phyloP scores from a whole-genome alignment of 169 alveolate species.

The Plasmodium adleri region DNA sequence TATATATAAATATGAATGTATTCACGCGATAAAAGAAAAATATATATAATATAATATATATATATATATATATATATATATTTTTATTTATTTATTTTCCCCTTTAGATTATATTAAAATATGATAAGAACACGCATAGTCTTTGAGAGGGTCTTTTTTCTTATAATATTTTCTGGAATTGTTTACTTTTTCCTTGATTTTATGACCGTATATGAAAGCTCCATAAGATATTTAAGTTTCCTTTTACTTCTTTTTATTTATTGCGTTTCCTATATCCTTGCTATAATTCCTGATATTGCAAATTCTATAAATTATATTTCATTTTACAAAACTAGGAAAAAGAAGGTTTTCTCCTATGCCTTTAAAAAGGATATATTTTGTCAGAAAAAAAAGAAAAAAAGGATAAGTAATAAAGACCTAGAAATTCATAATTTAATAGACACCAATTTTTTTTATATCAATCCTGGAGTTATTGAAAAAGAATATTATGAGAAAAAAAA shows the following conservation, averaged over 20 bases:
- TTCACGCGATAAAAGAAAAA: too few relatives aligned
- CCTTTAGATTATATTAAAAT: not conserved
- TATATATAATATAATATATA: not conserved
- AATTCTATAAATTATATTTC: slow-evolving; percentile 41
- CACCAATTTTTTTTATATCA: slow-evolving; percentile 36
- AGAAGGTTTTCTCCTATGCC: slow-evolving; percentile 21
- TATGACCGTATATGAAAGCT: slow-evolving; percentile 29
- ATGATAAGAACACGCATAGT: slow-evolving; percentile 18
- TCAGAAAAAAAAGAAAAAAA: slow-evolving; percentile 10
- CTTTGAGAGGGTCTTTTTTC: slow-evolving; percentile 22
- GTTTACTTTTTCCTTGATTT: slow-evolving; percentile 31
- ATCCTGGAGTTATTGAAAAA: slow-evolving; percentile 17
- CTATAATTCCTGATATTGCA: slow-evolving; percentile 31
- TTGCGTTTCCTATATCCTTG: slow-evolving; percentile 15
- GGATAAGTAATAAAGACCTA: slow-evolving; percentile 9
- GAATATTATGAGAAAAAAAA: not conserved
- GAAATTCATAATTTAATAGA: slow-evolving; percentile 26
- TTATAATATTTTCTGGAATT: slow-evolving; percentile 12
- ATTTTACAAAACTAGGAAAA: slow-evolving; percentile 46
- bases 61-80: not conserved
- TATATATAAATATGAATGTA: too few relatives aligned
- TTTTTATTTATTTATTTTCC: slow-evolving; percentile 8
- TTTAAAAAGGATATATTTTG: slow-evolving; percentile 15
- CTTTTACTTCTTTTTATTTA: slow-evolving; percentile 21
- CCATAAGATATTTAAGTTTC: slow-evolving; percentile 32